Evolutionary conservation across 192 early-diverging fungal species (phyloP).

Genomic region (Chytriomyces confervae): DNA sequence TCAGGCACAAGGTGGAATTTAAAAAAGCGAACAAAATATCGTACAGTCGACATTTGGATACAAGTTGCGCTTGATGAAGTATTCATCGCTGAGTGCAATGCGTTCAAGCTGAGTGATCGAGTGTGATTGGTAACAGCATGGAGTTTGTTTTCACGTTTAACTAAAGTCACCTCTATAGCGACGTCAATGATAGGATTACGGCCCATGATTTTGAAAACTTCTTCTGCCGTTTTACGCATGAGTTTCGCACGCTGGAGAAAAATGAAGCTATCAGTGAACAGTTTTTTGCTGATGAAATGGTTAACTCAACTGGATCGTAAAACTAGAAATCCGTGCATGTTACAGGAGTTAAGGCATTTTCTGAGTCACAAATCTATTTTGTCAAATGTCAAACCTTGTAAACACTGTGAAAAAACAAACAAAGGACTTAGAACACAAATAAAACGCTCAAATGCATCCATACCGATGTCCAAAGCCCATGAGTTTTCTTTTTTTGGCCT

Average conservation of each 20-base stretch:
- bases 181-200: conserved; percentile 66
- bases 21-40: neutral
- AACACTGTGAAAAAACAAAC: conserved; percentile 41
- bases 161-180: conserved; percentile 51
- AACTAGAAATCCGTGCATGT: neutral
- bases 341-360: too few relatives aligned
- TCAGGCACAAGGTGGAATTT: too few relatives aligned
- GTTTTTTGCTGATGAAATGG: neutral
- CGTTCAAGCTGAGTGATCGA: conserved; percentile 51
- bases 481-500: conserved; percentile 59
- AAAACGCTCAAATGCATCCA: neutral
- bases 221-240: conserved; percentile 59
- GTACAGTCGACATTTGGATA: conserved; percentile 67
- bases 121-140: neutral
- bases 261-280: neutral
- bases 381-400: conserved; percentile 70
- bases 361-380: too few relatives aligned
- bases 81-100: conserved; percentile 64
- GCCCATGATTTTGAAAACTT: conserved; percentile 69
- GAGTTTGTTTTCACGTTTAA: neutral
- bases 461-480: conserved; percentile 64
- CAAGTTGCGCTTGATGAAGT: conserved; percentile 67
- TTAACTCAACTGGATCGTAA: neutral
- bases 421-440: neutral
- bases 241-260: conserved; percentile 59